Evolutionary conservation across 805 yeast species (phyloP).

Genomic region (Candida cerambycidarum): DNA sequence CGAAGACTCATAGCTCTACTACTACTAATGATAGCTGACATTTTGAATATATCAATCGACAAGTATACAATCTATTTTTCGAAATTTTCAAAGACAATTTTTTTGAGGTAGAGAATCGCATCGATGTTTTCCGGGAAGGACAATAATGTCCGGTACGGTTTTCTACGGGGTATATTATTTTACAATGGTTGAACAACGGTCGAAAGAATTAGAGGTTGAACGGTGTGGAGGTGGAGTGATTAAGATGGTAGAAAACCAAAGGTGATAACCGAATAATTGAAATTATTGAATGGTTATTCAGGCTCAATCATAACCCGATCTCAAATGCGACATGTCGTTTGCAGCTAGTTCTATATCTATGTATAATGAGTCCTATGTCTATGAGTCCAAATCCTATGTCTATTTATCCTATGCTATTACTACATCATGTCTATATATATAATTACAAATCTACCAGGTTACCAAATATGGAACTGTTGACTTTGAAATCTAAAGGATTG

Average conservation of each 20-base stretch:
- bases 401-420: too few relatives aligned
- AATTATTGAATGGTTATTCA: background rate
- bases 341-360: too few relatives aligned
- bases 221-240: too few relatives aligned
- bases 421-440: background rate
- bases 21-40: conserved; percentile 6
- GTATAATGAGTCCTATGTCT: too few relatives aligned
- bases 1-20: conserved; percentile 7
- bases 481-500: conserved; percentile 4
- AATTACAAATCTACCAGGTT: background rate
- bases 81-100: conserved; percentile 8
- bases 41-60: conserved; percentile 4
- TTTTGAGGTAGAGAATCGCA: conserved; percentile 14
- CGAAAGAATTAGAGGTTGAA: too few relatives aligned
- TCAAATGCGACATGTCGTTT: conserved; percentile 2
- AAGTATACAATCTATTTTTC: background rate
- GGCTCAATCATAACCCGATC: conserved; percentile 8
- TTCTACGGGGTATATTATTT: background rate
- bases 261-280: too few relatives aligned
- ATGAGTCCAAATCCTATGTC: too few relatives aligned
- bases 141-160: conserved; percentile 11
- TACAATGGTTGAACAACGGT: background rate
- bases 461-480: conserved; percentile 4
- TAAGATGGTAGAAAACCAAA: too few relatives aligned
- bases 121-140: conserved; percentile 21